Evolutionary conservation across 148 eudicot genomes (phyloP), one percentile per base, ranked within the genome.

Genomic region (Fagopyrum homotropicum): DNA sequence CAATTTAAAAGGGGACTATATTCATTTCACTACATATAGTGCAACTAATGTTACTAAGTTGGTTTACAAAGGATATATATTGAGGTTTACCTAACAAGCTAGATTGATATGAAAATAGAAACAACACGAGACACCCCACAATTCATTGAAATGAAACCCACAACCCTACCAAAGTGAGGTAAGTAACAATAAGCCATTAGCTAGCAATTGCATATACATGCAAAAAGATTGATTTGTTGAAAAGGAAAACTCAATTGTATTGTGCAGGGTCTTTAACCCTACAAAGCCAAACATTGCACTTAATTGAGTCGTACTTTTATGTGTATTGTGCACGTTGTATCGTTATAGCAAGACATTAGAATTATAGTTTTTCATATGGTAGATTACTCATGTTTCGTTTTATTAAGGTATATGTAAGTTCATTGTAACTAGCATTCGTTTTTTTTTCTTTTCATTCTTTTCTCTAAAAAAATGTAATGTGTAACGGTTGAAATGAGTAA

Each of bases 201-300:
- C 71, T 43, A 12, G 47, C 71, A 66, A 35, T 35, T 64, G 2
- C 17, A 64, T 29, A 49, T 7, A 35, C 40, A 64, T 64, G 71
- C 46, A 43, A 49, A 12, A 49, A 35, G 17, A 66, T 35, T 35
- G 46, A 66, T 40, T 66, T 4, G 71, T 66, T 66, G 71, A 66
- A 66, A 66, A 66, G 71, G 71, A 66, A 17, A 66, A 43, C 46
- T 40, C 71, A 14, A 6, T 66, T 66, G 4, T 66, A 12, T 66
- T 66, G 3, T 66, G 71, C 47, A 66, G 71, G 45, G 19, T 15
- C 71, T 66, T 66, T 40, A 66, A 40, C 71, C 71, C 71, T 66
- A 66, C 71, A 66, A 45, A 4, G 15, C 71, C 71, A 66, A 66
- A 66, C 71, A 66, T 14, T 15, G 46, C 71, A 66, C 71, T 66